Percentiles rank a stretch among this genome's conserved stretches.
Conservation (phyloP, 176 grass and related monocot genomes). For the Sorghum bicolor region DNA sequence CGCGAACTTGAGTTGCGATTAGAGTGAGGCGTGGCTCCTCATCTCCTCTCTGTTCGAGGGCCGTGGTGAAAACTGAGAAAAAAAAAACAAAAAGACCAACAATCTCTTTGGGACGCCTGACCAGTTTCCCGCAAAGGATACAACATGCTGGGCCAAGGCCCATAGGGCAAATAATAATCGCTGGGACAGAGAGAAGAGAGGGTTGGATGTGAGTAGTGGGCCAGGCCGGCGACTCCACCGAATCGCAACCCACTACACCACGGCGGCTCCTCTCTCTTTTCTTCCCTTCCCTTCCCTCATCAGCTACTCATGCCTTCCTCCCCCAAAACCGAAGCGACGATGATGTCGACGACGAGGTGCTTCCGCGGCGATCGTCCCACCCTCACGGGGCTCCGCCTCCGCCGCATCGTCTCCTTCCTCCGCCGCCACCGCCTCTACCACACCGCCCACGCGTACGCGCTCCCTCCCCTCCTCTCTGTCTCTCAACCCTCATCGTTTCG, state of each 20-base stretch:
- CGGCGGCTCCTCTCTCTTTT: background rate
- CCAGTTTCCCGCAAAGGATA: no score
- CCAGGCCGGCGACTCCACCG: background rate
- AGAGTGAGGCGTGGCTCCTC: no score
- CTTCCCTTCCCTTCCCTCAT: background rate
- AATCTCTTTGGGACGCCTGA: no score
- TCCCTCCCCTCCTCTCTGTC: background rate
- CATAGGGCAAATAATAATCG: no score
- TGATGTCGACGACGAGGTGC: background rate
- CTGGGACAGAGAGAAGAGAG: no score
- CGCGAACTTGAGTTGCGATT: no score
- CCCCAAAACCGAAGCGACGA: background rate
- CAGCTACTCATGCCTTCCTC: no score
- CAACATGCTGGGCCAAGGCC: no score
- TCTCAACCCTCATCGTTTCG: background rate
- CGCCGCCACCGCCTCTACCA: background rate
- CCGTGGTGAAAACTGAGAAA: no score
- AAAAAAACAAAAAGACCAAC: no score
- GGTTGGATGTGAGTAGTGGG: background rate
- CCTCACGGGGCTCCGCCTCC: background rate
- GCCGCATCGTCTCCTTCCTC: slow-evolving; percentile 7
- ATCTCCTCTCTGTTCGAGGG: no score
- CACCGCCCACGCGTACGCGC: background rate
- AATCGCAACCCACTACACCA: background rate
- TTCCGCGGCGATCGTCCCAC: background rate